phyloP scores from a whole-genome alignment of 2,329 filamentous ascomycete genomes.

The Hymenoscyphus fraxineus region DNA sequence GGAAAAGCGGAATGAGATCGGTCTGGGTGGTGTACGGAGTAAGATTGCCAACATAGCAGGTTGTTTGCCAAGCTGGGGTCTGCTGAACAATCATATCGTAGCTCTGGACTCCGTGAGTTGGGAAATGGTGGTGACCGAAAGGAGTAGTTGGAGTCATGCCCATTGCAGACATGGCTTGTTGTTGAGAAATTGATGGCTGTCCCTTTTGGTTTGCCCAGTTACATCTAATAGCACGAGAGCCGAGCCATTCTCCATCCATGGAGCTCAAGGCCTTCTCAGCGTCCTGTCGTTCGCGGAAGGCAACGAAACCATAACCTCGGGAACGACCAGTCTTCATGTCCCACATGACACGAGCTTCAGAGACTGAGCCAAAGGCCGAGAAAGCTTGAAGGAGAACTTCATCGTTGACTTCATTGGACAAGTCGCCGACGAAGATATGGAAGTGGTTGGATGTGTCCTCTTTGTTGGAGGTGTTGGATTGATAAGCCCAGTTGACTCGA shows the following conservation, averaged over 20 bases:
- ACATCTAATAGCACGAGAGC: slow-evolving; percentile 95
- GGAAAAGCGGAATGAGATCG: slow-evolving; percentile 95
- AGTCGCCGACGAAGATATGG: slow-evolving; percentile 96
- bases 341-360: slow-evolving; percentile 99
- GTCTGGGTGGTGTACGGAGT: slow-evolving; percentile 97
- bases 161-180: slow-evolving; percentile 95
- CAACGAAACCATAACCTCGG: slow-evolving; percentile 95
- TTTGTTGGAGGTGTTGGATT: slow-evolving; percentile 90
- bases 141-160: slow-evolving; percentile 96
- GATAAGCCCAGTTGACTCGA: slow-evolving; percentile 98
- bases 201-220: slow-evolving; percentile 99
- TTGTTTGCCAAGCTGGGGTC: slow-evolving; percentile 97
- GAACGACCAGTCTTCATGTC: slow-evolving; percentile 99
- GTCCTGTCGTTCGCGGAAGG: slow-evolving; percentile 88
- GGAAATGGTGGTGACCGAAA: slow-evolving; percentile 96
- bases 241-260: slow-evolving; percentile 99
- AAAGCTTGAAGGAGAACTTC: slow-evolving; percentile 92
- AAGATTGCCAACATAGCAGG: slow-evolving; percentile 94
- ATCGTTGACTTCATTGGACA: slow-evolving; percentile 98
- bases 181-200: slow-evolving; percentile 97
- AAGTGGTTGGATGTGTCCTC: slow-evolving; percentile 98
- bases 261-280: slow-evolving; percentile 94
- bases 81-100: slow-evolving; percentile 96
- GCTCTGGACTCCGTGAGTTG: slow-evolving; percentile 91
- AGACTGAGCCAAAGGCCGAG: slow-evolving; percentile 91